Evolutionary conservation across 257 asterid species (phyloP).

Genomic region (Oldenlandia corymbosa): DNA sequence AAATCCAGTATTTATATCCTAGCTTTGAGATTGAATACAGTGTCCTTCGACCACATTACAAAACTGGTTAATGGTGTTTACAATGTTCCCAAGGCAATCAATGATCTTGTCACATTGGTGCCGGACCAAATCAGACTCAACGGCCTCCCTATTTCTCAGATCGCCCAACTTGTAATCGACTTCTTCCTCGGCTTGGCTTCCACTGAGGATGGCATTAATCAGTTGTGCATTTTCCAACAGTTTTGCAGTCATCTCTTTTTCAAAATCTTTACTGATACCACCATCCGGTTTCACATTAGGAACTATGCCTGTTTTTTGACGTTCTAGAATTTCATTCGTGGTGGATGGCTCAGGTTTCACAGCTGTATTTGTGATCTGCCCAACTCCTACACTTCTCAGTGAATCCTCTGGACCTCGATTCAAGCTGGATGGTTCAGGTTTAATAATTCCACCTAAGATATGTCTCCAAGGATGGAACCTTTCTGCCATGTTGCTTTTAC

Average conservation of each 20-base stretch:
- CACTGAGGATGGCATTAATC: conserved; percentile 48
- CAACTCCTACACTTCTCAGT: not conserved
- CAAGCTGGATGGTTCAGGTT: conserved; percentile 39
- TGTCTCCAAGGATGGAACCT: conserved; percentile 63
- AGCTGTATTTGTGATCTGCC: not conserved
- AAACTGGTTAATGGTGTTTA: conserved; percentile 51
- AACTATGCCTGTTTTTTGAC: conserved; percentile 9
- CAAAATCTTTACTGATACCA: conserved; percentile 22
- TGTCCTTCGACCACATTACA: conserved; percentile 40
- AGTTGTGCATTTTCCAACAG: conserved; percentile 44
- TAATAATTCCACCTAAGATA: conserved; percentile 35
- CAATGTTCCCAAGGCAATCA: conserved; percentile 48
- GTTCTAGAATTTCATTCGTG: conserved; percentile 19
- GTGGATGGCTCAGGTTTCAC: not conserved
- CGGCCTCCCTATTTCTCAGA: conserved; percentile 40
- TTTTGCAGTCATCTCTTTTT: conserved; percentile 40
- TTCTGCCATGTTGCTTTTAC: conserved; percentile 40
- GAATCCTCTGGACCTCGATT: conserved; percentile 14
- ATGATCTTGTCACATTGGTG: conserved; percentile 64
- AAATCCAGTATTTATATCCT: too few species aligned
- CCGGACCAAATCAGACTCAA: conserved; percentile 41
- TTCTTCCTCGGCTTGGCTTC: conserved; percentile 45
- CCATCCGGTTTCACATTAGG: conserved; percentile 24
- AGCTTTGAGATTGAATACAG: too few species aligned
- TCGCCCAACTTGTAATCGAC: conserved; percentile 38